Evolutionary conservation across 352 stramenopile genomes (phyloP).

Genomic region (Globisporangium parvum): DNA sequence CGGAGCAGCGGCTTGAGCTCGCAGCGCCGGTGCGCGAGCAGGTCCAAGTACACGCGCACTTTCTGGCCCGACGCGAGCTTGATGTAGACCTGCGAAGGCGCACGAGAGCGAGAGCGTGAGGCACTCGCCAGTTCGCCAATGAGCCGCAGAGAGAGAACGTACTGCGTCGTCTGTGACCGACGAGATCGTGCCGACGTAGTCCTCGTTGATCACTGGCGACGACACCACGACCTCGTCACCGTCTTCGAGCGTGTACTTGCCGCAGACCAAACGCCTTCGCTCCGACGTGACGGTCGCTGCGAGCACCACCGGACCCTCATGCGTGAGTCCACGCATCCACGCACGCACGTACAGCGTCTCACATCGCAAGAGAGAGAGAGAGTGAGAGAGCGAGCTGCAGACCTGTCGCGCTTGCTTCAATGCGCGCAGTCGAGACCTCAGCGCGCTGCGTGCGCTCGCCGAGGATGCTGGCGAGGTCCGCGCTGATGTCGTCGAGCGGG

Average conservation of each 20-base stretch:
- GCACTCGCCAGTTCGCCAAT: not conserved
- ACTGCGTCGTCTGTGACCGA: constrained; percentile 69
- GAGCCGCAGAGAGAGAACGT: constrained; percentile 3
- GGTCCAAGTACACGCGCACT: constrained; percentile 50
- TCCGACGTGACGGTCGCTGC: constrained; percentile 39
- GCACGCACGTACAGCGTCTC: too few species aligned
- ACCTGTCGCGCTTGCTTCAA: constrained; percentile 23
- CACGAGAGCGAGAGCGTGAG: not conserved
- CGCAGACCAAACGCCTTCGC: constrained; percentile 50
- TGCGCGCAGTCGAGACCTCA: constrained; percentile 16
- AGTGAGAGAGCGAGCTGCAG: constrained; percentile 1
- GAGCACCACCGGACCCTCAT: too few species aligned
- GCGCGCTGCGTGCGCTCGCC: constrained; percentile 25
- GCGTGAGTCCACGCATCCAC: not conserved
- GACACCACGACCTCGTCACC: constrained; percentile 72
- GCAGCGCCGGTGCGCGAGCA: constrained; percentile 51
- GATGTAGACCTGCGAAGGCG: constrained; percentile 38
- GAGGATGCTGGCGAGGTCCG: constrained; percentile 54
- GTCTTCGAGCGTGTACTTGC: constrained; percentile 75
- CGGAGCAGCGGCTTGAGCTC: constrained; percentile 62
- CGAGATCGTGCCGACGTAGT: constrained; percentile 75
- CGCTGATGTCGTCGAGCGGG: constrained; percentile 44
- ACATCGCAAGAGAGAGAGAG: constrained; percentile 1
- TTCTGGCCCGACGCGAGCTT: constrained; percentile 59
- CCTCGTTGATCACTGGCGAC: constrained; percentile 52